Base-by-base conservation (phyloP, 495 filamentous ascomycete genomes). In the Xylaria palmicola region DNA sequence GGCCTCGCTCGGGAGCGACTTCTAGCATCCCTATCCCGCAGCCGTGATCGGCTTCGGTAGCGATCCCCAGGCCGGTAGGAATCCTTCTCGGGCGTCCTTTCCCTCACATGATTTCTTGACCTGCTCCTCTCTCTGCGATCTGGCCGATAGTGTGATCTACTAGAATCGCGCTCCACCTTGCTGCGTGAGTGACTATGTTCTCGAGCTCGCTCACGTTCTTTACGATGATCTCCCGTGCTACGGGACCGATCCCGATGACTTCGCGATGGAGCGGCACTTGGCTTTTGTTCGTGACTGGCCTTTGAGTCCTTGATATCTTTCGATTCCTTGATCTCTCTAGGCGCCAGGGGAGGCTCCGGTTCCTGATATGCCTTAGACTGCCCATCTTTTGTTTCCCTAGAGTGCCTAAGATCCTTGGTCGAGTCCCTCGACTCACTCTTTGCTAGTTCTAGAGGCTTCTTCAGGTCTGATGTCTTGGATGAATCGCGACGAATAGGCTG, bases 401-500 rank as follows among this genome's bases (percentile, higher is more conserved):
- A 32, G 39, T 52, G 67, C 52, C 59, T 75, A 56, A 41, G 20
- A 26, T 59, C 67, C 34, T 60, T 70, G 26, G 59, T 50, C 3
- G 62, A 48, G 41, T 70, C 67, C 34, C 69, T 75, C 26, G 69
- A 52, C n/a, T 65, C 65, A 17, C 56, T 12, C 39, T 76, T 75
- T 22, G 58, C 60, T 29, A 63, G 52, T 51, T 70, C 68, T 2
- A 51, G 54, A 1, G 54, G 52, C 41, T 75, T 79, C 60, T 74
- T 79, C 15, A 50, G 34, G 47, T 79, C 78, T 0, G 70, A 34
- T 20, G 69, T 65, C 62, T 77, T 79, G n/a, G 77, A 66, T 6
- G 75, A 75, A 9, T 74, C 73, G 29, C 78, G 73, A 32, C 77
- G 74, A 60, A 82, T 79, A 7, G 82, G 82, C 15, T 78, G 74